Base-by-base conservation (phyloP, 371 early-diverging fungal genomes). In the Vairimorpha apis region DNA sequence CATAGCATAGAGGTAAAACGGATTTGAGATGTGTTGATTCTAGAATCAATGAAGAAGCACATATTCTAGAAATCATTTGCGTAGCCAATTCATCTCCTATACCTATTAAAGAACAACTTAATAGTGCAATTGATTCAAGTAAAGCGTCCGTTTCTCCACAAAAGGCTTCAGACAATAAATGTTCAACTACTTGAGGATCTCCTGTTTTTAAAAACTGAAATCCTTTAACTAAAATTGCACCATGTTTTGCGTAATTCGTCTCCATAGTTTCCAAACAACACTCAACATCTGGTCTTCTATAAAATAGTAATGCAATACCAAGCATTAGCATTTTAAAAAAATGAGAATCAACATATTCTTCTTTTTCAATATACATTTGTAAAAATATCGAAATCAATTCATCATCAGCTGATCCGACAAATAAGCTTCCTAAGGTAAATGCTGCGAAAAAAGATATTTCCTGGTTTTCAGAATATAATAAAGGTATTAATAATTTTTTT, bases 1-100 rank as follows among this genome's bases (percentile, higher is more conserved):
- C 93, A 55, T 95, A 87, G 10, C 94, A 95, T 49, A 96, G 84
- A 29, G 96, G 96, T 44, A 95, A 92, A 0, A 55, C 72, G 21
- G 21, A 43, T 35, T 68, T 71, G 13, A 78, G 12, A 37, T 78
- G 72, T 14, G 72, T 38, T 5, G 65, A 65, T 68, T 83, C 81
- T 30, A 83, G 63, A n/a, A 79, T 68, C 32, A 65, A 30, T 1
- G 82, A 67, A 16, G 77, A 76, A 37, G 66, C 76, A 25, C 76
- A 47, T 18, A 81, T 68, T 53, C 80, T 71, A 14, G 67, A 60
- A 23, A 74, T 62, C 79, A 82, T 77, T 41, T 79, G 75, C 5
- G 60, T 43, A 25, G 74, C 43, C 8, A 74, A 41, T 10, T 75
- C 75, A 73, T 82, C 82, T 13, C 84, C 82, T 3, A 78, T 35